Percentiles rank a stretch among this genome's conserved stretches.
phyloP scores from a whole-genome alignment of 129 eudicot species.

The Deinandra increscens region DNA sequence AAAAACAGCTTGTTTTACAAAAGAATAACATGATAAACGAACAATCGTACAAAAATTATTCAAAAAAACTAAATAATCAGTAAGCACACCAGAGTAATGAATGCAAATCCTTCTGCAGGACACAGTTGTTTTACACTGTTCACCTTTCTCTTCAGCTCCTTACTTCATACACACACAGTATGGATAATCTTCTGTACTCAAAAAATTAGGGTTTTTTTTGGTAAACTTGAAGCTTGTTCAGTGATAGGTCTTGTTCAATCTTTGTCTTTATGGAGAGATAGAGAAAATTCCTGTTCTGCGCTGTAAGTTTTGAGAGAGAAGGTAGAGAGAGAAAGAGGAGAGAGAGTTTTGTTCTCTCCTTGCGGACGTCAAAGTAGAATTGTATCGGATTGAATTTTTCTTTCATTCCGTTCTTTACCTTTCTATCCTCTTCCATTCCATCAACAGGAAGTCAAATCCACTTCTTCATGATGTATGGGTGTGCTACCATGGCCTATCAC shows the following conservation, averaged over 20 bases:
- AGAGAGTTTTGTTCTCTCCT: conserved; percentile 44
- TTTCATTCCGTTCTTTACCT: conserved; percentile 36
- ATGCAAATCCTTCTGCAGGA: background rate
- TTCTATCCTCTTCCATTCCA: conserved; percentile 30
- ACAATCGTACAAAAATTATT: background rate
- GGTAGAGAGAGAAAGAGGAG: conserved; percentile 59
- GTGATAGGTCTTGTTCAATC: conserved; percentile 21
- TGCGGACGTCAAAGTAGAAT: conserved; percentile 95
- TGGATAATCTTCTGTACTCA: background rate
- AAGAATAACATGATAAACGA: background rate
- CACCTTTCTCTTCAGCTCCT: conserved; percentile 14
- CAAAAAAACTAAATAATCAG: conserved; percentile 1
- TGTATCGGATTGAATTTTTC: conserved; percentile 64
- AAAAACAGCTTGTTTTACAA: background rate
- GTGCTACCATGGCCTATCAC: no score
- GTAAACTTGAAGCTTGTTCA: conserved; percentile 16
- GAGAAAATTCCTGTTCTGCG: conserved; percentile 46
- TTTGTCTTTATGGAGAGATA: conserved; percentile 31
- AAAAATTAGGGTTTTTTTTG: conserved; percentile 25
- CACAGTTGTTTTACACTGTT: conserved; percentile 4
- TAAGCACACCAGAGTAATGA: conserved; percentile 33
- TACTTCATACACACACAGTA: conserved; percentile 12
- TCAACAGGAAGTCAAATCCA: conserved; percentile 63
- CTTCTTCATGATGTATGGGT: conserved; percentile 21
- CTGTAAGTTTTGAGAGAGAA: conserved; percentile 32